These are phyloP conservation scores for Barnettozyma pratensis DNA, from an alignment of 805 yeast genomes.

Conservation along the genomic window DNA sequence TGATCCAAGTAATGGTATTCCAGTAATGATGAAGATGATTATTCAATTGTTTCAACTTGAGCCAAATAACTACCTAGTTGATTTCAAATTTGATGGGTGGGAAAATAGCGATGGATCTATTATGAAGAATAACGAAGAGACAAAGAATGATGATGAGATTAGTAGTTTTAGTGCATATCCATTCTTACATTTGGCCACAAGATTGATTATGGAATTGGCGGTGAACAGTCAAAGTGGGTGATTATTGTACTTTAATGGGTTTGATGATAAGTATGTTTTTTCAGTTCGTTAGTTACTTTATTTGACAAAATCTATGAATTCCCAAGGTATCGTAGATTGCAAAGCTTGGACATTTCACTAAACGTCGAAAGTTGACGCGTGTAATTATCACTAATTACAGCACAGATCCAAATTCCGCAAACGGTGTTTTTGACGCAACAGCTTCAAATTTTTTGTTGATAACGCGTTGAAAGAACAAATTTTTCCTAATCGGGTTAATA, in stretches of 20 bases:
- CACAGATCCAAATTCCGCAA: not conserved
- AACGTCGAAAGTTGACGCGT: no score
- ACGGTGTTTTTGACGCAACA: not conserved
- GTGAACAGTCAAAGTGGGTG: conserved; percentile 71
- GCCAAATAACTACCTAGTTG: conserved; percentile 92
- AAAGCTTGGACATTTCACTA: no score
- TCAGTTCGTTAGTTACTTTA: not conserved
- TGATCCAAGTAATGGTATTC: conserved; percentile 28
- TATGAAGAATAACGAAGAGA: conserved; percentile 23
- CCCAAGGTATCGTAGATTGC: no score
- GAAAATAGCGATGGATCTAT: conserved; percentile 45
- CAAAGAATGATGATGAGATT: conserved; percentile 58
- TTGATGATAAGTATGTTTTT: not conserved
- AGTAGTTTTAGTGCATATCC: conserved; percentile 95
- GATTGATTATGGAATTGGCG: conserved; percentile 93
- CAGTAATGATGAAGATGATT: conserved; percentile 93
- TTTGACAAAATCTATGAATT: not conserved
- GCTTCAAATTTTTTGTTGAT: not conserved
- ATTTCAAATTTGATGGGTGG: conserved; percentile 98
- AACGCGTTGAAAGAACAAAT: not conserved
- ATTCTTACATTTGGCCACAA: conserved; percentile 85
- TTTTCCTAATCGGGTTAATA: not conserved
- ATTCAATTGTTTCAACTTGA: conserved; percentile 94
- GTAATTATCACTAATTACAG: no score
- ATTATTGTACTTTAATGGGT: not conserved